These are phyloP conservation scores for Phytophthora tentaculata DNA, from an alignment of 352 stramenopile genomes.

Conservation along the genomic window DNA sequence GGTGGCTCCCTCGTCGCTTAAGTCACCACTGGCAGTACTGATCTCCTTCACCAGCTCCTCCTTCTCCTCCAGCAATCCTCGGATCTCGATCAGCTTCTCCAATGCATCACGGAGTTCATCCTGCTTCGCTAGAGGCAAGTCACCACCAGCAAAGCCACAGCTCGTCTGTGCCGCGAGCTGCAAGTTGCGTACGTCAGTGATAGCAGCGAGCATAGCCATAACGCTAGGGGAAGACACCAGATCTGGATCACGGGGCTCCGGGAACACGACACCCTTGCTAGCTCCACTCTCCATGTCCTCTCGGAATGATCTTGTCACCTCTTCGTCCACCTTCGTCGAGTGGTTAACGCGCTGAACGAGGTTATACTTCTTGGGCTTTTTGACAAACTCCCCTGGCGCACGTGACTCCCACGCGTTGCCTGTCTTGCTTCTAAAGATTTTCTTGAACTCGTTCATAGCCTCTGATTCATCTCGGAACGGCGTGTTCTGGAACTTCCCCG, in stretches of 20 bases:
- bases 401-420: slow-evolving; percentile 69
- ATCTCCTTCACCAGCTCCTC: slow-evolving; percentile 60
- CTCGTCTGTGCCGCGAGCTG: slow-evolving; percentile 63
- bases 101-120: slow-evolving; percentile 59
- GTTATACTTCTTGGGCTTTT: slow-evolving; percentile 78
- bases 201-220: slow-evolving; percentile 60
- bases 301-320: slow-evolving; percentile 63
- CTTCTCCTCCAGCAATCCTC: slow-evolving; percentile 54
- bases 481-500: slow-evolving; percentile 81
- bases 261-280: slow-evolving; percentile 29
- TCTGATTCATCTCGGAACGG: slow-evolving; percentile 62
- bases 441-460: slow-evolving; percentile 77
- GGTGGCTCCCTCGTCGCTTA: slow-evolving; percentile 49
- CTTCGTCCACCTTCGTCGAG: slow-evolving; percentile 57
- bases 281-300: slow-evolving; percentile 37
- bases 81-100: slow-evolving; percentile 56
- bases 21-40: slow-evolving; percentile 45
- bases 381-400: slow-evolving; percentile 46
- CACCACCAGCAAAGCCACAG: slow-evolving; percentile 52
- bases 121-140: slow-evolving; percentile 68
- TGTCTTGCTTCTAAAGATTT: slow-evolving; percentile 84
- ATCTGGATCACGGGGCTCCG: slow-evolving; percentile 39
- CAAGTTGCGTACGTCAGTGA: slow-evolving; percentile 76
- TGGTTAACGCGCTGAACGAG: slow-evolving; percentile 68
- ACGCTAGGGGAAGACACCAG: slow-evolving; percentile 42